A percentile compares a stretch with the other conserved stretches of the same genome.
These are phyloP conservation scores for Pontederia paniculata DNA, from an alignment of 176 grass and related monocot species.

Conservation along the genomic window DNA sequence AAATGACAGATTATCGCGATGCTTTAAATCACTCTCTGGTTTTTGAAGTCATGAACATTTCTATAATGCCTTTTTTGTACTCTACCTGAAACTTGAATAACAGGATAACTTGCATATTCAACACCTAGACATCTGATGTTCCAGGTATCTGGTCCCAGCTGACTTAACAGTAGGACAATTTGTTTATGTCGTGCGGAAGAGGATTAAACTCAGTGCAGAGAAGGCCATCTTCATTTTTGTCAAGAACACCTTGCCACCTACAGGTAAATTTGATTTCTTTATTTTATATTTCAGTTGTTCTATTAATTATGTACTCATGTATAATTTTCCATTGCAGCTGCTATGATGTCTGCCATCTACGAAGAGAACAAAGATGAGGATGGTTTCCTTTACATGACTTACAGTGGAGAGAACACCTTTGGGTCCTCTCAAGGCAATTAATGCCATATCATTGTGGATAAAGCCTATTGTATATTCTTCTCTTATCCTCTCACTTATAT, in stretches of 20 bases:
- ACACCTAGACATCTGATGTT: background rate
- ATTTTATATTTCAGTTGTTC: background rate
- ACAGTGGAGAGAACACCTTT: constrained; percentile 91
- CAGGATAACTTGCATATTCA: too few relatives aligned
- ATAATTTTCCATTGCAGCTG: constrained; percentile 28
- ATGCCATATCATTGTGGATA: background rate
- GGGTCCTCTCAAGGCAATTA: constrained; percentile 33
- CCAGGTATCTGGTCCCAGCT: constrained; percentile 72
- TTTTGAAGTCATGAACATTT: too few relatives aligned
- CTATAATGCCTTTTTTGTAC: too few relatives aligned
- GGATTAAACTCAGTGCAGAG: constrained; percentile 75
- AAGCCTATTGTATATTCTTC: background rate
- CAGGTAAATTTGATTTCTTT: constrained; percentile 31
- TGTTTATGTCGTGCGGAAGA: constrained; percentile 80
- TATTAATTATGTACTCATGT: background rate
- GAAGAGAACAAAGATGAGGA: constrained; percentile 92
- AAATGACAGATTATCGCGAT: too few relatives aligned
- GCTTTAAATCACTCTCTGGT: too few relatives aligned
- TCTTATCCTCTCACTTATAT: background rate
- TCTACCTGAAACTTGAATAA: too few relatives aligned
- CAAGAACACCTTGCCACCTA: constrained; percentile 65
- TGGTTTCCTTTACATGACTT: constrained; percentile 90
- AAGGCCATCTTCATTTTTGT: constrained; percentile 96
- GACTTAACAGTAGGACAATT: constrained; percentile 81
- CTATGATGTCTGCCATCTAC: constrained; percentile 81